These are phyloP conservation scores for Gastrodia elata DNA, from an alignment of 106 monocot genomes.

Conservation along the genomic window DNA sequence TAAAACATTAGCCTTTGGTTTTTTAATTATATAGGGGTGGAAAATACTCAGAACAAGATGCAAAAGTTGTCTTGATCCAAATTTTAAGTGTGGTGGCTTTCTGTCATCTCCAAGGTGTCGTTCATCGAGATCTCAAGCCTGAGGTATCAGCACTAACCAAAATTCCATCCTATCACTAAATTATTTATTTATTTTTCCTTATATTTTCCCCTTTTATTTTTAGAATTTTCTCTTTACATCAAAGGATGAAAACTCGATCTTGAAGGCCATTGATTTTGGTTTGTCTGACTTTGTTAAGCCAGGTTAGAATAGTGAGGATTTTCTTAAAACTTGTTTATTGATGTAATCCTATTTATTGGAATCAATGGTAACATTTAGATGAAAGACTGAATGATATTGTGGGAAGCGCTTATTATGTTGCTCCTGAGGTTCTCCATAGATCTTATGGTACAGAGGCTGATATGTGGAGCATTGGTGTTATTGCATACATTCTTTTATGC, in stretches of 20 bases:
- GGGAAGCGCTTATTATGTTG: constrained; percentile 70
- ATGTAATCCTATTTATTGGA: neutral
- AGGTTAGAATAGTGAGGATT: constrained; percentile 19
- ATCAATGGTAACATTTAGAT: constrained; percentile 25
- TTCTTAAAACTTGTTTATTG: neutral
- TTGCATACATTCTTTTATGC: constrained; percentile 76
- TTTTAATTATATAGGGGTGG: constrained; percentile 34
- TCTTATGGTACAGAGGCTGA: constrained; percentile 88
- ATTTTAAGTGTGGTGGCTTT: constrained; percentile 68
- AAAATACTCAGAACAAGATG: constrained; percentile 81
- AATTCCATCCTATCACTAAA: neutral
- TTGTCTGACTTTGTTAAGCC: constrained; percentile 68
- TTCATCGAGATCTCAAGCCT: constrained; percentile 87
- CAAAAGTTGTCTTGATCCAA: constrained; percentile 57
- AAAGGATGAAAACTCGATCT: constrained; percentile 42
- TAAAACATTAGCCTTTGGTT: neutral
- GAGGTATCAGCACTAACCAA: constrained; percentile 34
- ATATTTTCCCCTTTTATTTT: neutral
- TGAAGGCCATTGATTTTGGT: constrained; percentile 73
- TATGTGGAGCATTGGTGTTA: constrained; percentile 94
- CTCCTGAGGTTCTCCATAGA: constrained; percentile 71
- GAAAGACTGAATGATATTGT: constrained; percentile 85
- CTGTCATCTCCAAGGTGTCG: constrained; percentile 80
- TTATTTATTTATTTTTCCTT: neutral
- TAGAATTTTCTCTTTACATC: constrained; percentile 66